Conservation (phyloP, 2,329 filamentous ascomycete genomes). For the Stachybotrys chartarum region DNA sequence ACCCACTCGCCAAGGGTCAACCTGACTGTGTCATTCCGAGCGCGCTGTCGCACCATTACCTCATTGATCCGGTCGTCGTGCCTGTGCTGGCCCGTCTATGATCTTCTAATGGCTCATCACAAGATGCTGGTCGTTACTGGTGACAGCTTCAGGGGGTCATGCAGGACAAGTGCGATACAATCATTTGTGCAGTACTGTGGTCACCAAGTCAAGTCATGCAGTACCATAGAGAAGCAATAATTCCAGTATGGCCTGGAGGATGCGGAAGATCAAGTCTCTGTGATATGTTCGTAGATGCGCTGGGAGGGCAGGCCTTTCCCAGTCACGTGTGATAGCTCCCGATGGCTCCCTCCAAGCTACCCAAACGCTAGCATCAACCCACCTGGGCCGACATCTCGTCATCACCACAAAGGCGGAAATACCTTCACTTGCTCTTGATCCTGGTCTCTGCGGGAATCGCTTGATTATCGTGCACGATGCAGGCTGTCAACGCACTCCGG, state of each 20-base stretch:
- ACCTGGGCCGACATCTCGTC: not conserved
- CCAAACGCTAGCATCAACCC: not conserved
- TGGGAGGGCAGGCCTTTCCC: not conserved
- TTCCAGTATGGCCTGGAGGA: no score
- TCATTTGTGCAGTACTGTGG: no score
- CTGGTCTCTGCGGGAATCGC: no score
- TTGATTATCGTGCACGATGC: not conserved
- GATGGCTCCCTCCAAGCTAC: not conserved
- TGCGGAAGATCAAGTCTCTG: no score
- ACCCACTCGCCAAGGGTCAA: not conserved
- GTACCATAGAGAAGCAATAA: no score
- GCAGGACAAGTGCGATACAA: no score
- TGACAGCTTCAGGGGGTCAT: no score
- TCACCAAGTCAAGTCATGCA: no score
- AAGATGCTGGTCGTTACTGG: no score
- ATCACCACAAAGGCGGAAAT: not conserved
- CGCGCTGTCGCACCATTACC: not conserved
- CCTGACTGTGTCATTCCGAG: not conserved
- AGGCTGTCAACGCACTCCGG: slow-evolving; percentile 19
- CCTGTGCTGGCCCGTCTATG: not conserved
- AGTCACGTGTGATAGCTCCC: not conserved
- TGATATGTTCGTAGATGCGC: not conserved
- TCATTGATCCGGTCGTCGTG: not conserved
- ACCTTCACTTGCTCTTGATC: not conserved
- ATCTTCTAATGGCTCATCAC: not conserved